Percentiles rank a stretch among this genome's conserved stretches.
These are phyloP conservation scores for Arthrobotrys pseudoclavata DNA, from an alignment of 2,329 filamentous ascomycete species.

Conservation along the genomic window DNA sequence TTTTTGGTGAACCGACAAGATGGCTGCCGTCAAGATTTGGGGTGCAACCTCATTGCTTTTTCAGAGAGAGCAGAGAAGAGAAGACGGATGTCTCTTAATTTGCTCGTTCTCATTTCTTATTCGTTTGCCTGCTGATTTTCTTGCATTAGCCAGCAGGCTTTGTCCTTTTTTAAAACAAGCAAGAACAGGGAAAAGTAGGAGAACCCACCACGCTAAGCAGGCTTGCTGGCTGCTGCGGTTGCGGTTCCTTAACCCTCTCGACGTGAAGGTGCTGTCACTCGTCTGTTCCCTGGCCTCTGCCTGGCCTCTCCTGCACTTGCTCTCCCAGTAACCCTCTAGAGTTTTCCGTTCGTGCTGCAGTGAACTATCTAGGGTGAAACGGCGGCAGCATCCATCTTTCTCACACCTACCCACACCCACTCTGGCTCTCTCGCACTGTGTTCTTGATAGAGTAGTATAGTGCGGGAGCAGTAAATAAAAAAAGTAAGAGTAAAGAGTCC, in stretches of 20 bases:
- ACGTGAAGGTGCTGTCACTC: slow-evolving; percentile 42
- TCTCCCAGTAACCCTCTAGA: slow-evolving; percentile 33
- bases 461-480: neutral
- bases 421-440: neutral
- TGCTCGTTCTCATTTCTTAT: slow-evolving; percentile 61
- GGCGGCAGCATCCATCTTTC: slow-evolving; percentile 36
- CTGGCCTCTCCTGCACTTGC: slow-evolving; percentile 34
- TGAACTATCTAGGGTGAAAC: slow-evolving; percentile 45
- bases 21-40: slow-evolving; percentile 42
- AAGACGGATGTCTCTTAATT: slow-evolving; percentile 53
- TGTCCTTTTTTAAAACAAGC: slow-evolving; percentile 60
- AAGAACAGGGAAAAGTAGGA: slow-evolving; percentile 60
- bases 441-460: neutral
- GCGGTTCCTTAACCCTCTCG: slow-evolving; percentile 54
- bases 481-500: neutral
- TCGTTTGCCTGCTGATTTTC: slow-evolving; percentile 61
- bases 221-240: slow-evolving; percentile 54
- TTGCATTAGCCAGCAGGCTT: slow-evolving; percentile 60
- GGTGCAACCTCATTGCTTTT: slow-evolving; percentile 58
- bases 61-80: slow-evolving; percentile 13
- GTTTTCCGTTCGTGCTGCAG: slow-evolving; percentile 39
- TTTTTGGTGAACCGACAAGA: slow-evolving; percentile 30
- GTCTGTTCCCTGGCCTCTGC: slow-evolving; percentile 39
- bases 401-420: slow-evolving; percentile 10
- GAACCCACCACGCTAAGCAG: slow-evolving; percentile 58